phyloP scores from a whole-genome alignment of 2,329 filamentous ascomycete species.

The Metarhizium album region DNA sequence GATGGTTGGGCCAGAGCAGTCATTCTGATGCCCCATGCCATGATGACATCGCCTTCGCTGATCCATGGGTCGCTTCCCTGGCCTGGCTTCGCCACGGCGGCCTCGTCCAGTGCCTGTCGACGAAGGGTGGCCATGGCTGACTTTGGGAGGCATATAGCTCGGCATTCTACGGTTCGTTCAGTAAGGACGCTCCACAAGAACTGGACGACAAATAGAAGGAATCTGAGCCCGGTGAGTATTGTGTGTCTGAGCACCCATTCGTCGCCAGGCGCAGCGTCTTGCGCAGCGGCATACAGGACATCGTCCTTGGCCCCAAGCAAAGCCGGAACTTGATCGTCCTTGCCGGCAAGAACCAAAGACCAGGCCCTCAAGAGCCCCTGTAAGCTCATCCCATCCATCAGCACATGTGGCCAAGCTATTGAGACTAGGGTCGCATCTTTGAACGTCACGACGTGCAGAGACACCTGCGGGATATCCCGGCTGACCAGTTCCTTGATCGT shows the following conservation, averaged over 20 bases:
- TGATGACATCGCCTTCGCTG: conserved; percentile 36
- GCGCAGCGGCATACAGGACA: conserved; percentile 15
- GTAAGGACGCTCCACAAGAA: conserved; percentile 24
- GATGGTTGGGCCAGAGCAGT: conserved; percentile 11
- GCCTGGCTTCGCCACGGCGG: not conserved
- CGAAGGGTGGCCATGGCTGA: conserved; percentile 19
- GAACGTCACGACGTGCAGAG: conserved; percentile 37
- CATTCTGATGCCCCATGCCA: conserved; percentile 26
- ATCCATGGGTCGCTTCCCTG: conserved; percentile 20
- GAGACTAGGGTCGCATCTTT: conserved; percentile 37
- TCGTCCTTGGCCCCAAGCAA: conserved; percentile 26
- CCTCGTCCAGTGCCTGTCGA: conserved; percentile 20
- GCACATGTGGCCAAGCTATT: conserved; percentile 34
- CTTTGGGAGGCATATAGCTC: conserved; percentile 29
- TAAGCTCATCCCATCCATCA: conserved; percentile 36
- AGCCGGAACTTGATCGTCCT: conserved; percentile 28
- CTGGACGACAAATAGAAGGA: conserved; percentile 22
- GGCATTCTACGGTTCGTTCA: conserved; percentile 20
- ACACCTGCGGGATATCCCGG: conserved; percentile 33
- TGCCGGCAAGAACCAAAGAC: conserved; percentile 31
- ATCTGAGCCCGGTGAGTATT: conserved; percentile 15
- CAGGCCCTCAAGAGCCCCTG: conserved; percentile 32
- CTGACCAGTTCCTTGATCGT: conserved; percentile 28
- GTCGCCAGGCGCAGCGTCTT: not conserved
- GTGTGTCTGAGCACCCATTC: conserved; percentile 8